Percentiles rank a stretch among this genome's conserved stretches.
These are phyloP conservation scores for Sphagnum fallax DNA, from an alignment of 228 moss, liverwort and hornwort genomes.

Conservation along the genomic window DNA sequence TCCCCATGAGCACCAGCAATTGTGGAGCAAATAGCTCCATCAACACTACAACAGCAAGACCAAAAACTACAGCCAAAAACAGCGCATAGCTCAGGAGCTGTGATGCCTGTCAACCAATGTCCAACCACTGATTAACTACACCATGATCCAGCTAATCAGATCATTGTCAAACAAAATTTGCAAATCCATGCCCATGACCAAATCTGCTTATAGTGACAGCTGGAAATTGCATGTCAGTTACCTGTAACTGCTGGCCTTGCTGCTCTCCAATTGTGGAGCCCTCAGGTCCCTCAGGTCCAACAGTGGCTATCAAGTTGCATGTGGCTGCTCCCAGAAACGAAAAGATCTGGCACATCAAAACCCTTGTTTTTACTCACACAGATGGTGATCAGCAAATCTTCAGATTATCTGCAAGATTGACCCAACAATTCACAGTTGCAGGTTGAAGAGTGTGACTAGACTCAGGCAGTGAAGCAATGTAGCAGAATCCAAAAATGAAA, in stretches of 20 bases:
- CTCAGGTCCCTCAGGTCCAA: conserved; percentile 25
- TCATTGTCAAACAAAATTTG: too few species aligned
- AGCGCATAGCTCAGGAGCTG: conserved; percentile 67
- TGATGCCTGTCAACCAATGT: conserved; percentile 49
- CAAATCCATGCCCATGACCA: too few species aligned
- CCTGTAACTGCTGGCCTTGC: neutral
- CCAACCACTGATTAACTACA: neutral
- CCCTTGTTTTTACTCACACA: too few species aligned
- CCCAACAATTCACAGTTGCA: too few species aligned
- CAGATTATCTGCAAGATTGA: too few species aligned
- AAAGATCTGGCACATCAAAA: conserved; percentile 40
- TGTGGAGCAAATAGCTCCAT: conserved; percentile 57
- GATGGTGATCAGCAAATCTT: too few species aligned
- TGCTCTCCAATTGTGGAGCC: conserved; percentile 45
- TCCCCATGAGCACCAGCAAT: conserved; percentile 53
- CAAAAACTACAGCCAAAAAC: conserved; percentile 55
- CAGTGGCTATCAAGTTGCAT: conserved; percentile 67
- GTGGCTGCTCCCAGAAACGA: conserved; percentile 72
- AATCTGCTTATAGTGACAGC: too few species aligned
- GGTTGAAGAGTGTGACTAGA: too few species aligned
- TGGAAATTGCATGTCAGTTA: too few species aligned
- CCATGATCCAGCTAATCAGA: too few species aligned
- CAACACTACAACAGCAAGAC: conserved; percentile 36
- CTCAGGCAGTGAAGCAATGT: too few species aligned
- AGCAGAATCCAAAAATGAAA: too few species aligned